Evolutionary conservation across 768 basidiomycete genomes (phyloP), one percentile per base, ranked within the genome.

Genomic region (Gelatoporia subvermispora): DNA sequence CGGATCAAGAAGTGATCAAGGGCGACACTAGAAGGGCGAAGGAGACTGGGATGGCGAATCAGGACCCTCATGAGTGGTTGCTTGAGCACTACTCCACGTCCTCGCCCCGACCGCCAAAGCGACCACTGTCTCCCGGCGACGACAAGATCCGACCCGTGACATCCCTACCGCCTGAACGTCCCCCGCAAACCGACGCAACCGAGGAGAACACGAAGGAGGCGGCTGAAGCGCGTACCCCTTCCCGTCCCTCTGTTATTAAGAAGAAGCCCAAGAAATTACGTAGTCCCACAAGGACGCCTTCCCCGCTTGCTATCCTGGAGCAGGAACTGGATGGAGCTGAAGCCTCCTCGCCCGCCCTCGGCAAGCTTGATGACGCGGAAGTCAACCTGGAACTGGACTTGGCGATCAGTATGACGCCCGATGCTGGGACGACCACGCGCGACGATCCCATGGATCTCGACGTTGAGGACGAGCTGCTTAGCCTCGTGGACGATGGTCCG

Each of bases 381-480:
- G 22, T 59, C 3, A 58, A 56, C 16, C 48, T 57, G 41, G 60
- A 78, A 52, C 64, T 79, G 34, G 73, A 72, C 41, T 67, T 71
- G 23, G 66, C 53, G 3, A 52, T 46, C 3, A 35, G 39, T 35
- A 47, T 18, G 20, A 31, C 35, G 17, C 15, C 21, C 43, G 23
- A 37, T 37, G 35, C 49, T 72, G 44, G 66, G 68, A 56, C 54
- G 11, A 25, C 15, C 17, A 25, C 20, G n/a, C 13, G 20, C 41
- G 20, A n/a, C 39, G 42, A 34, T 40, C 47, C 22, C 44, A 68
- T 65, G 61, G 69, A 82, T 47, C 75, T 82, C 20, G 82, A 84
- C 49, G 78, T 76, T 11, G 75, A 76, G 10, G 71, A 84, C 53
- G 86, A 88, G 65, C 65, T 88, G 42, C 71, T 87, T 49, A 84